phyloP scores from a whole-genome alignment of 352 stramenopile genomes.

The Phytophthora rubi region DNA sequence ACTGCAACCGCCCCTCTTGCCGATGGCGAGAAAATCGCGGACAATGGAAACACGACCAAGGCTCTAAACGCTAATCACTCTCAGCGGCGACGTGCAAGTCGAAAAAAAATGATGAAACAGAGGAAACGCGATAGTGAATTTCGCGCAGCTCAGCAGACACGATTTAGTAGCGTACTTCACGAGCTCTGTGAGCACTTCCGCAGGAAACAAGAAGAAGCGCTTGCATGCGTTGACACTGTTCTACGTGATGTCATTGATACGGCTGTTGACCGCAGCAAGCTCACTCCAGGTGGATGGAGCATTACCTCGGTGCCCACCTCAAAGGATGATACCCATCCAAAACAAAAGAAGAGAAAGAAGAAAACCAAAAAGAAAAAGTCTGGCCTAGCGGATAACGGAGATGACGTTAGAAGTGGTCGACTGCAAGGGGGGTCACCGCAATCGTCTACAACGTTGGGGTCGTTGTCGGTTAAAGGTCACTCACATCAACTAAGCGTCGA shows the following conservation, averaged over 20 bases:
- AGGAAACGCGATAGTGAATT: constrained; percentile 51
- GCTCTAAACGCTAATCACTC: constrained; percentile 44
- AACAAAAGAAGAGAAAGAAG: constrained; percentile 41
- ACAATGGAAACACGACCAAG: background rate
- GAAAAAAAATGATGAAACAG: constrained; percentile 76
- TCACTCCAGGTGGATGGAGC: constrained; percentile 30
- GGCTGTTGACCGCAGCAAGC: constrained; percentile 28
- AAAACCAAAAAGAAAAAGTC: constrained; percentile 37
- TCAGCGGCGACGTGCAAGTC: constrained; percentile 61
- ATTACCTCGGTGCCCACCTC: constrained; percentile 1
- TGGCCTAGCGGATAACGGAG: background rate
- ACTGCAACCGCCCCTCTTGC: background rate
- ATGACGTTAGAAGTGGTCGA: background rate
- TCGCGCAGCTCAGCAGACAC: constrained; percentile 39
- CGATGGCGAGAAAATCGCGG: background rate
- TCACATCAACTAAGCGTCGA: constrained; percentile 7
- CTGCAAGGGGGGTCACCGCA: constrained; percentile 7
- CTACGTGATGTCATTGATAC: constrained; percentile 51
- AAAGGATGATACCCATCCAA: constrained; percentile 11
- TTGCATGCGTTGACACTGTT: constrained; percentile 38
- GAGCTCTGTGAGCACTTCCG: constrained; percentile 48
- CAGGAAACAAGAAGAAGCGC: constrained; percentile 31
- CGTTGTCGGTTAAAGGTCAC: constrained; percentile 8
- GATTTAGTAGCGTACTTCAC: constrained; percentile 48
- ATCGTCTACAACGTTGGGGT: constrained; percentile 6